Evolutionary conservation across 352 stramenopile species (phyloP), one percentile per base, ranked within the genome.

Genomic region (Phytopythium vexans): DNA sequence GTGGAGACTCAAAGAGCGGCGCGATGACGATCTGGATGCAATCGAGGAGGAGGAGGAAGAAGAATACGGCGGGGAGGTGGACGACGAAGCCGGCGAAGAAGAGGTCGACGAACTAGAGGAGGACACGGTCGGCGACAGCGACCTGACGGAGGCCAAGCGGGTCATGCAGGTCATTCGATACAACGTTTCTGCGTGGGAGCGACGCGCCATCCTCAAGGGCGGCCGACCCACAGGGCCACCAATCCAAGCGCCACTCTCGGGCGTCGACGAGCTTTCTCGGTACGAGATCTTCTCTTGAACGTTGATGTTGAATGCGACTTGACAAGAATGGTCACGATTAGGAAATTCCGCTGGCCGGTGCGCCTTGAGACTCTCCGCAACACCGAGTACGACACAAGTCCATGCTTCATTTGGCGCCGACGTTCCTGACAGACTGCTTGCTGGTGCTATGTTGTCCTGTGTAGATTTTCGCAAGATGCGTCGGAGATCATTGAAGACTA

Each of bases 271-370:
- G 36, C 77, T 72, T 56, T 68, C 71, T 58, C 41, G 41, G 74
- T 68, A 63, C 49, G 47, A 46, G 9, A 27, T 27, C 21, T 27
- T 27, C 21, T 27, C 21, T 27, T 27, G 21, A 27, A 27, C 21
- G 21, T 27, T 27, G 21, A 27, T 27, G 21, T 27, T 27, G 21
- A 27, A 27, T 27, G 21, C 21, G 21, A 27, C 21, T 27, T 27
- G 21, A 27, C 21, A 27, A 27, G 21, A 27, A 4, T 54, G 16
- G 12, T 41, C 3, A 8, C 46, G 8, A 33, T 9, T 50, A 92
- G 82, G 5, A 89, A 92, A 52, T 92, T 90, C 52, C 80, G 82
- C 15, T 92, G 82, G 82, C 82, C 82, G 35, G 59, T 84, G 40
- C 77, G 75, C 36, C 8, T 86, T 36, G 70, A 71, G 8, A 92